Percentiles rank a stretch among this genome's conserved stretches.
Evolutionary conservation across 768 basidiomycete species (phyloP).

Genomic region (Tricholoma matsutake): DNA sequence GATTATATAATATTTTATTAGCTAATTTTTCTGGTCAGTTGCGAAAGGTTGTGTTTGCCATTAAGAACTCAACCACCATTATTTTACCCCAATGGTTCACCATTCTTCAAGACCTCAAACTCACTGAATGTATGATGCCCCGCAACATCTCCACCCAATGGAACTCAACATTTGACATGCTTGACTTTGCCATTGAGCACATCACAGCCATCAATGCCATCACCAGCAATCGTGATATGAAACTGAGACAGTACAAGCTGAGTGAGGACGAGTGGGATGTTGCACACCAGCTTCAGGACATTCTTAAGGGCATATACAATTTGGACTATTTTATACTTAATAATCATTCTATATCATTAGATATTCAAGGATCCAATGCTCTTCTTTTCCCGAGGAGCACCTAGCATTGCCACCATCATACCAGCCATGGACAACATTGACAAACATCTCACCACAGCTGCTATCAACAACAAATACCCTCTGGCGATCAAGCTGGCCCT

Average conservation of each 20-base stretch:
- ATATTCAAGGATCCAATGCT: background rate
- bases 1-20: background rate
- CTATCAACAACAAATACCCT: background rate
- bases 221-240: background rate
- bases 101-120: constrained; percentile 2
- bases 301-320: background rate
- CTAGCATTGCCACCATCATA: background rate
- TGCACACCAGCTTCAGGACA: background rate
- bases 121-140: constrained; percentile 17
- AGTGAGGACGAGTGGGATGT: background rate
- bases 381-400: background rate
- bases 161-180: constrained; percentile 32
- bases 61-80: constrained; percentile 8
- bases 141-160: constrained; percentile 30
- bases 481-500: background rate
- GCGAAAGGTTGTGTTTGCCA: background rate
- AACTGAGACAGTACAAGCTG: too few species aligned
- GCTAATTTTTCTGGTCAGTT: background rate
- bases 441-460: background rate
- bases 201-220: constrained; percentile 15
- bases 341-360: background rate
- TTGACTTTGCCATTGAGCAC: constrained; percentile 25
- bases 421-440: background rate
- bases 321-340: background rate
- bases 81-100: constrained; percentile 7